phyloP scores from a whole-genome alignment of 1,284 basidiomycete species.

The Salmacisia buchloeana region DNA sequence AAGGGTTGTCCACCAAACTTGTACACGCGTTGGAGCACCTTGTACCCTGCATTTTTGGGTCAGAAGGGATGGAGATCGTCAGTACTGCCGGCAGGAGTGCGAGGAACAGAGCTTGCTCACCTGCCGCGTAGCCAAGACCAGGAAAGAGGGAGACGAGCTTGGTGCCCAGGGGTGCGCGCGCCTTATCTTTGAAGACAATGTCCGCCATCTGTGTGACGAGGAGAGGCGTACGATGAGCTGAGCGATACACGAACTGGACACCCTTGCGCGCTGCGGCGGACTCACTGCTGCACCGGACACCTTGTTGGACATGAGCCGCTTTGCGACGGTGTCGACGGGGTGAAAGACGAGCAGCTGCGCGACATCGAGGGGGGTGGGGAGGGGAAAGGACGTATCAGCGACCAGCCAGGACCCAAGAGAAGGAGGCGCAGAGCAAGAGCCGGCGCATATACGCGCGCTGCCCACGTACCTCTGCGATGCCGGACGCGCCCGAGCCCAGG shows the following conservation, averaged over 20 bases:
- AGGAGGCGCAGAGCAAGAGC: not conserved
- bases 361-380: not conserved
- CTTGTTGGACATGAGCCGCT: slow-evolving; percentile 90
- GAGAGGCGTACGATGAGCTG: not conserved
- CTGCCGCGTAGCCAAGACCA: slow-evolving; percentile 86
- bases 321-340: slow-evolving; percentile 79
- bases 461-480: slow-evolving; percentile 67
- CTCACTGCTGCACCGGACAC: slow-evolving; percentile 19
- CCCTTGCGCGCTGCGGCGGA: not conserved
- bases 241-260: not conserved
- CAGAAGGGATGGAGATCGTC: not conserved
- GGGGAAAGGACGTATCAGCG: not conserved
- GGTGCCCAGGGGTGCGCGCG: slow-evolving; percentile 59
- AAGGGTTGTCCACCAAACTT: slow-evolving; percentile 98
- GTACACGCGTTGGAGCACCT: slow-evolving; percentile 55
- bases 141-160: slow-evolving; percentile 91
- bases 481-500: slow-evolving; percentile 72
- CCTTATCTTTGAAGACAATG: slow-evolving; percentile 82
- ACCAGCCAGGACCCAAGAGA: not conserved
- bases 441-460: too few species aligned
- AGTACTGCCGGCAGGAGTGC: not conserved
- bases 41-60: slow-evolving; percentile 64
- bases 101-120: slow-evolving; percentile 6
- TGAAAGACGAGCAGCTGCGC: slow-evolving; percentile 62
- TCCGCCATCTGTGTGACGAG: slow-evolving; percentile 60